Conservation (phyloP, 441 rosid genomes). For the Biscutella laevigata region DNA sequence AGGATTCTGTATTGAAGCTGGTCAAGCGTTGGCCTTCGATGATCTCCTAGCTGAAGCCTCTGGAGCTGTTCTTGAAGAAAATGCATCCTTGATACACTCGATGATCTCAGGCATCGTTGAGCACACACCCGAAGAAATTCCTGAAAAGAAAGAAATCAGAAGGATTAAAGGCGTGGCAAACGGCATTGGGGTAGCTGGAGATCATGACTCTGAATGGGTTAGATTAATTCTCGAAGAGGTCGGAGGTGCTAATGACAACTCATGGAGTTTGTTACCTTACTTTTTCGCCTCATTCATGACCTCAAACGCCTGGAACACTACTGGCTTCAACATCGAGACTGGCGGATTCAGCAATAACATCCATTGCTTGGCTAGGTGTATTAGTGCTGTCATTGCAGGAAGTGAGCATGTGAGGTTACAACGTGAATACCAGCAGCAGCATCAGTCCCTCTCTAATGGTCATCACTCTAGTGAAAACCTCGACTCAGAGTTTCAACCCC, state of each 20-base stretch:
- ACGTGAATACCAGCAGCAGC: constrained; percentile 73
- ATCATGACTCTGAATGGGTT: constrained; percentile 96
- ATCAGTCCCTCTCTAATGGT: constrained; percentile 59
- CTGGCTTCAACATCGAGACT: constrained; percentile 86
- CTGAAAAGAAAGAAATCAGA: constrained; percentile 78
- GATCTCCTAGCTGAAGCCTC: constrained; percentile 89
- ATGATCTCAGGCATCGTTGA: constrained; percentile 67
- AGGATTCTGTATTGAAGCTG: constrained; percentile 95
- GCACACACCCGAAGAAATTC: constrained; percentile 82
- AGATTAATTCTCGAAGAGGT: constrained; percentile 85
- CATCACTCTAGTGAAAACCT: constrained; percentile 41
- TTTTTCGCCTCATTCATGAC: constrained; percentile 86
- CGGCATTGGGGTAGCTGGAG: constrained; percentile 40
- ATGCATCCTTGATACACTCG: constrained; percentile 74
- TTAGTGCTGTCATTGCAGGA: constrained; percentile 86
- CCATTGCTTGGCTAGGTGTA: constrained; percentile 95
- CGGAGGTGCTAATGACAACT: constrained; percentile 87
- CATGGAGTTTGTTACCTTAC: constrained; percentile 94
- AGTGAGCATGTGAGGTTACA: constrained; percentile 79
- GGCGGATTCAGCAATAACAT: constrained; percentile 97
- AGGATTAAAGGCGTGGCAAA: constrained; percentile 77
- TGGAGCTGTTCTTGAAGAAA: constrained; percentile 80
- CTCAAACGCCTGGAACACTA: constrained; percentile 76
- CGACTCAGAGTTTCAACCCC: constrained; percentile 63
- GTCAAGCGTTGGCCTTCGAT: constrained; percentile 94